These are phyloP conservation scores for Blastobotrys muscicola DNA, from an alignment of 805 yeast species.

Conservation along the genomic window DNA sequence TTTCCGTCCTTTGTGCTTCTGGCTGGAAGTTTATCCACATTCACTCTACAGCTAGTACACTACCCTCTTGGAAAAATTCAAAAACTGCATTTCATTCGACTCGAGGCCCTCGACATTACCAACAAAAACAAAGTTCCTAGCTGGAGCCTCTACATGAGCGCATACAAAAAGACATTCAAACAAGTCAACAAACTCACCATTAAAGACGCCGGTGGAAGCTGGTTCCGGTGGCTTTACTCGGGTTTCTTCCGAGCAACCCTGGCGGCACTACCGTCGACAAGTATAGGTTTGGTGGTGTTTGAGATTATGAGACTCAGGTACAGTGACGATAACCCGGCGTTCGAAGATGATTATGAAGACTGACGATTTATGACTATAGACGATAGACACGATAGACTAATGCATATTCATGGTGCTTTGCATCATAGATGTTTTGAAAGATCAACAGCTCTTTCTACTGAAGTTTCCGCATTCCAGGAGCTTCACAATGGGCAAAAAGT, in stretches of 20 bases:
- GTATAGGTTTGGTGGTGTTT: slow-evolving; percentile 74
- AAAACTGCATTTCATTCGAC: slow-evolving; percentile 63
- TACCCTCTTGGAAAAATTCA: slow-evolving; percentile 78
- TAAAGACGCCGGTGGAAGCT: slow-evolving; percentile 43
- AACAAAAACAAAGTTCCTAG: slow-evolving; percentile 16
- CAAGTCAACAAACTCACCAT: slow-evolving; percentile 45
- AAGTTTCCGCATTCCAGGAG: too few species aligned
- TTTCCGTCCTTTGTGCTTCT: slow-evolving; percentile 60
- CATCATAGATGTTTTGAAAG: background rate
- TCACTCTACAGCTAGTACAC: slow-evolving; percentile 65
- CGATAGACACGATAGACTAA: background rate
- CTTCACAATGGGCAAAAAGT: too few species aligned
- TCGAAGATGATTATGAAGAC: slow-evolving; percentile 3
- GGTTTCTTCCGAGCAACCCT: slow-evolving; percentile 69
- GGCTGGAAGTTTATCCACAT: slow-evolving; percentile 86
- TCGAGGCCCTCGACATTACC: slow-evolving; percentile 64
- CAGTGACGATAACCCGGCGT: slow-evolving; percentile 8
- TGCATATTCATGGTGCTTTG: background rate
- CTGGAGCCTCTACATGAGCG: slow-evolving; percentile 50
- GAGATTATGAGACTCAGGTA: slow-evolving; percentile 55
- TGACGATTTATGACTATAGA: background rate
- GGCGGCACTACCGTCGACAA: slow-evolving; percentile 78
- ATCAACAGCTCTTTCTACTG: too few species aligned
- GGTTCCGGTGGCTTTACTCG: slow-evolving; percentile 62
- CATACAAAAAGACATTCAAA: slow-evolving; percentile 66